Percentiles rank a stretch among this genome's conserved stretches.
phyloP scores from a whole-genome alignment of 192 early-diverging fungal species.

The Backusella parvicylindrica region DNA sequence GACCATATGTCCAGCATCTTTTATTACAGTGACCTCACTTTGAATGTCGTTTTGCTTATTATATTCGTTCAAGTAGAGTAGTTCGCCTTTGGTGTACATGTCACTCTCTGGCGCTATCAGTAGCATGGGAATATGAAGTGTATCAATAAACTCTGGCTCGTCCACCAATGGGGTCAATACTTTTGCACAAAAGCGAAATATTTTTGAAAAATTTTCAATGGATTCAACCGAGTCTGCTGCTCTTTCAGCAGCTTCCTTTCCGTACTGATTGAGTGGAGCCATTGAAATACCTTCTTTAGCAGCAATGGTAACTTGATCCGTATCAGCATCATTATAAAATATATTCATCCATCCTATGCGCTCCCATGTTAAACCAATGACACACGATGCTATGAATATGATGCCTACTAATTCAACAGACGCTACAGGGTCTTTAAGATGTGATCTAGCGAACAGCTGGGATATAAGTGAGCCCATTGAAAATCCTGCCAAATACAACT shows the following conservation, averaged over 20 bases:
- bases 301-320: not conserved
- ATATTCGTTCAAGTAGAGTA: not conserved
- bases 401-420: not conserved
- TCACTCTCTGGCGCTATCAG: not conserved
- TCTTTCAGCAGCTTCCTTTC: not conserved
- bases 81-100: not conserved
- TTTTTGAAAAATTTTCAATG: not conserved
- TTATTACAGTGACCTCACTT: not conserved
- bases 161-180: not conserved
- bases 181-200: not conserved
- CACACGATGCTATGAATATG: not conserved
- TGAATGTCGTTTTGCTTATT: not conserved
- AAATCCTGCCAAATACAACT: constrained; percentile 9
- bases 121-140: not conserved
- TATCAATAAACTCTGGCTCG: not conserved
- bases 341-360: constrained; percentile 8
- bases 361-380: not conserved
- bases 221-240: not conserved
- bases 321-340: not conserved
- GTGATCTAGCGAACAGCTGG: not conserved
- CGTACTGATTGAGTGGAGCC: not conserved
- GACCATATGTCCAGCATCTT: constrained; percentile 10
- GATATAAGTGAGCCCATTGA: constrained; percentile 16
- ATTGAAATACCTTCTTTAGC: not conserved
- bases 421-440: not conserved